A percentile compares a stretch with the other conserved stretches of the same genome.
Evolutionary conservation across 2,329 filamentous ascomycete genomes (phyloP).

Genomic region (Leptoxyphium fumago): DNA sequence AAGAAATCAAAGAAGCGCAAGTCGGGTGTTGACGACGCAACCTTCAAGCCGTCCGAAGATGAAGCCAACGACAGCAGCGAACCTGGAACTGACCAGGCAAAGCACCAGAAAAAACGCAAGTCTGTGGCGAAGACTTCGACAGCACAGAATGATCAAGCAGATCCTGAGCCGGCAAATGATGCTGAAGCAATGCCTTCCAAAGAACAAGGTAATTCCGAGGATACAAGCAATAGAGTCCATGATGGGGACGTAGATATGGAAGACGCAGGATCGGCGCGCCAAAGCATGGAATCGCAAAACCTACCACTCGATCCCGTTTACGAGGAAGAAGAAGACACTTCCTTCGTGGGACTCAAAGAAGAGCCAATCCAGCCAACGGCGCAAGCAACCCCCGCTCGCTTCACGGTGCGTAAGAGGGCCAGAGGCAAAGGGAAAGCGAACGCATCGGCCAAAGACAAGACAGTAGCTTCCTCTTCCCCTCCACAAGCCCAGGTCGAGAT

Average conservation of each 20-base stretch:
- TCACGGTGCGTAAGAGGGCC: not conserved
- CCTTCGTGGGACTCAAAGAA: constrained; percentile 11
- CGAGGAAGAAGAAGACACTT: constrained; percentile 18
- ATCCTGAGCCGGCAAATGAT: not conserved
- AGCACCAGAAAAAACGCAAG: not conserved
- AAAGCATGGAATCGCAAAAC: constrained; percentile 14
- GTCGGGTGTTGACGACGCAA: not conserved
- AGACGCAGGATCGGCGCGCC: constrained; percentile 1
- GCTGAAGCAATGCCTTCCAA: not conserved
- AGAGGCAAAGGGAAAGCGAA: not conserved
- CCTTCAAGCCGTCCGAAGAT: not conserved
- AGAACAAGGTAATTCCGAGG: not conserved
- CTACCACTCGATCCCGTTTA: constrained; percentile 17
- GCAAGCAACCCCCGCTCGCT: constrained; percentile 15
- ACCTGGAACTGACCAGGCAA: not conserved
- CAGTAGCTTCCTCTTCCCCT: no score
- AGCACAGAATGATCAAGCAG: not conserved
- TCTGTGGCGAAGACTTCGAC: not conserved
- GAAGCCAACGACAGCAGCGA: not conserved
- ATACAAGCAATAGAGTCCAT: not conserved
- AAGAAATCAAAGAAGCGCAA: not conserved
- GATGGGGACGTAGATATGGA: not conserved
- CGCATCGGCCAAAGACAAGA: not conserved
- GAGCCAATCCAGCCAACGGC: constrained; percentile 15
- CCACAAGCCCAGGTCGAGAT: no score